Percentiles rank a stretch among this genome's conserved stretches.
These are phyloP conservation scores for Aaosphaeria arxii DNA, from an alignment of 2,329 filamentous ascomycete genomes.

Conservation along the genomic window DNA sequence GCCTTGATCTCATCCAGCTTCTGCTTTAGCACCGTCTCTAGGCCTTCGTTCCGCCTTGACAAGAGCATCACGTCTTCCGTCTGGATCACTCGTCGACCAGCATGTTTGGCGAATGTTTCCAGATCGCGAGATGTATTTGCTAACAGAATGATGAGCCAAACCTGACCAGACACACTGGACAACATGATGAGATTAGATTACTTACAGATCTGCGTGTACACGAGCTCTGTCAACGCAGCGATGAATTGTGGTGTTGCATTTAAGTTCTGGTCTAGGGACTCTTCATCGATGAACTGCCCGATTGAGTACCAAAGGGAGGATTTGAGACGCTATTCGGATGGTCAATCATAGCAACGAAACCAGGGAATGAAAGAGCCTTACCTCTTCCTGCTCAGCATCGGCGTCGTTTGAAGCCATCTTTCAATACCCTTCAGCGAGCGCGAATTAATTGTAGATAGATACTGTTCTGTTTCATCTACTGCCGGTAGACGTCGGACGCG, in stretches of 20 bases:
- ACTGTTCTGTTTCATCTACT: too few species aligned
- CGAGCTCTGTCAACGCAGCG: slow-evolving; percentile 70
- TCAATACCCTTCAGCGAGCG: too few species aligned
- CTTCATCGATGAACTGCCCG: slow-evolving; percentile 73
- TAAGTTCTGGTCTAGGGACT: slow-evolving; percentile 67
- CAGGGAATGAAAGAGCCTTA: slow-evolving; percentile 1
- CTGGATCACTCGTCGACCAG: slow-evolving; percentile 73
- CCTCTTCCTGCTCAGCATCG: slow-evolving; percentile 30
- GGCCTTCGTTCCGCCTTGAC: slow-evolving; percentile 78
- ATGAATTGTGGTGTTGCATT: slow-evolving; percentile 94
- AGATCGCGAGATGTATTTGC: slow-evolving; percentile 53
- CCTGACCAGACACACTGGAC: not conserved
- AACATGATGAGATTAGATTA: slow-evolving; percentile 1
- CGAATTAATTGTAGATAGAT: too few species aligned
- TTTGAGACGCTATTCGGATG: slow-evolving; percentile 44
- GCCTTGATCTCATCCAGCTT: slow-evolving; percentile 56
- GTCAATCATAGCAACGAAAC: not conserved
- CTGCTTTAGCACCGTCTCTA: slow-evolving; percentile 71
- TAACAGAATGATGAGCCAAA: not conserved
- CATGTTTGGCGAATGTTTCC: slow-evolving; percentile 65
- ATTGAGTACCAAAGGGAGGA: slow-evolving; percentile 42
- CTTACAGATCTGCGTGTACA: slow-evolving; percentile 81
- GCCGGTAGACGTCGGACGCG: too few species aligned
- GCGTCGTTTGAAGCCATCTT: slow-evolving; percentile 24
- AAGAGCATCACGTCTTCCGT: slow-evolving; percentile 87